phyloP scores from a whole-genome alignment of 345 rosid genomes.

The Raphanus raphanistrum region DNA sequence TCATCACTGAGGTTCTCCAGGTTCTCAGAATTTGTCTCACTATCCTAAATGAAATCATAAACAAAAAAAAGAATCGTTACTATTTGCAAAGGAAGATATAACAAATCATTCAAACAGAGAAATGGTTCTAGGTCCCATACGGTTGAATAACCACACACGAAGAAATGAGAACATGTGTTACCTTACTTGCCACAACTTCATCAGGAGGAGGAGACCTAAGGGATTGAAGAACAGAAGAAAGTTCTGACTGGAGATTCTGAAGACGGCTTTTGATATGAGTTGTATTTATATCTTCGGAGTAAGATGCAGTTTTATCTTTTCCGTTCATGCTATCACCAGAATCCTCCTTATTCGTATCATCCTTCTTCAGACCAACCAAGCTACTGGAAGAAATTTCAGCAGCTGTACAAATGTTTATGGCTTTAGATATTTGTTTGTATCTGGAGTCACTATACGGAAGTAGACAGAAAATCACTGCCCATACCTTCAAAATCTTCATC shows the following conservation, averaged over 20 bases:
- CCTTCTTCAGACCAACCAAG: conserved; percentile 27
- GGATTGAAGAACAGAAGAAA: conserved; percentile 64
- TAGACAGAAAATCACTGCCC: conserved; percentile 7
- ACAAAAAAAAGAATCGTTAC: too few relatives aligned
- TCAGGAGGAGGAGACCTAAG: conserved; percentile 54
- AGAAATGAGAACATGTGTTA: conserved; percentile 23
- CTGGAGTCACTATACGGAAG: neutral
- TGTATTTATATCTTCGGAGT: conserved; percentile 35
- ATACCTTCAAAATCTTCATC: conserved; percentile 73
- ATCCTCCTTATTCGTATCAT: conserved; percentile 32
- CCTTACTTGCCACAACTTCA: conserved; percentile 48
- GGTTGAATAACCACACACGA: conserved; percentile 3
- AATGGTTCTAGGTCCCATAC: neutral
- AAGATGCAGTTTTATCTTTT: conserved; percentile 38
- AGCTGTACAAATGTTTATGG: conserved; percentile 46
- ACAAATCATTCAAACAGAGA: conserved; percentile 5
- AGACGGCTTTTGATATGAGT: conserved; percentile 58
- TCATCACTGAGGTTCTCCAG: conserved; percentile 67
- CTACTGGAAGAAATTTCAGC: conserved; percentile 45
- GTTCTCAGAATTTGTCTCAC: conserved; percentile 36
- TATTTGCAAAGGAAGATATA: too few relatives aligned
- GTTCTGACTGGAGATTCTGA: conserved; percentile 69
- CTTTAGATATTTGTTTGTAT: neutral
- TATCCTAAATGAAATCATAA: conserved; percentile 27
- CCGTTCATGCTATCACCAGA: too few relatives aligned